phyloP scores from a whole-genome alignment of 495 filamentous ascomycete species.

The Glonium stellatum region DNA sequence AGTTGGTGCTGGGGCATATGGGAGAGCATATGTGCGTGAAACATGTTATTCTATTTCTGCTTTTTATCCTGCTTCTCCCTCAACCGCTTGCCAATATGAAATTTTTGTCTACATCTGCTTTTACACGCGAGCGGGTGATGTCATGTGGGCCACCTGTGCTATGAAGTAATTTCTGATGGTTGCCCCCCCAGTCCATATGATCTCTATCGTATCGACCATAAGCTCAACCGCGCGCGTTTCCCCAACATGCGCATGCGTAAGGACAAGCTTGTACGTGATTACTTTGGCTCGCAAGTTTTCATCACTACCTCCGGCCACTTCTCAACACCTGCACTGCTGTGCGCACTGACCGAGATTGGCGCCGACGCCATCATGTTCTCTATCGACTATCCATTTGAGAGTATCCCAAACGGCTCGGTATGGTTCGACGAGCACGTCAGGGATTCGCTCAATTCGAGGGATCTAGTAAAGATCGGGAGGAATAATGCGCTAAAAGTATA shows the following conservation, averaged over 20 bases:
- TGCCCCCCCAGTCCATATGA: slow-evolving; percentile 50
- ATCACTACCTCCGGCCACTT: slow-evolving; percentile 60
- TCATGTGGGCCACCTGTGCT: too few relatives aligned
- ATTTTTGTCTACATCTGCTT: too few relatives aligned
- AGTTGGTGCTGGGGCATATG: slow-evolving; percentile 60
- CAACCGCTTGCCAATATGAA: too few relatives aligned
- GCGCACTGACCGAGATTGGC: slow-evolving; percentile 12
- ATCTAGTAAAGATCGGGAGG: slow-evolving; percentile 16
- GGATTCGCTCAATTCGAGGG: slow-evolving; percentile 10
- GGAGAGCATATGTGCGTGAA: slow-evolving; percentile 41
- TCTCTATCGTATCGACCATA: slow-evolving; percentile 53
- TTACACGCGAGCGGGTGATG: too few relatives aligned
- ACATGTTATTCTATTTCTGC: too few relatives aligned
- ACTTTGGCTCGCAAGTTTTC: slow-evolving; percentile 57
- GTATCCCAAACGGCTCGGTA: slow-evolving; percentile 17
- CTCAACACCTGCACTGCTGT: slow-evolving; percentile 45
- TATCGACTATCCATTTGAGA: slow-evolving; percentile 30
- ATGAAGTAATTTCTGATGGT: too few relatives aligned
- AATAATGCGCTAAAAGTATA: slow-evolving; percentile 15
- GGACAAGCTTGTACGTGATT: slow-evolving; percentile 34
- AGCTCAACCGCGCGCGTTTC: slow-evolving; percentile 31
- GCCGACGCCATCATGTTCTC: slow-evolving; percentile 19
- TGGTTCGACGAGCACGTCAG: slow-evolving; percentile 25
- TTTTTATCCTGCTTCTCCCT: too few relatives aligned
- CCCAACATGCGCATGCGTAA: slow-evolving; percentile 14